These are phyloP conservation scores for Penicillium crustosum DNA, from an alignment of 2,329 filamentous ascomycete species.

Conservation along the genomic window DNA sequence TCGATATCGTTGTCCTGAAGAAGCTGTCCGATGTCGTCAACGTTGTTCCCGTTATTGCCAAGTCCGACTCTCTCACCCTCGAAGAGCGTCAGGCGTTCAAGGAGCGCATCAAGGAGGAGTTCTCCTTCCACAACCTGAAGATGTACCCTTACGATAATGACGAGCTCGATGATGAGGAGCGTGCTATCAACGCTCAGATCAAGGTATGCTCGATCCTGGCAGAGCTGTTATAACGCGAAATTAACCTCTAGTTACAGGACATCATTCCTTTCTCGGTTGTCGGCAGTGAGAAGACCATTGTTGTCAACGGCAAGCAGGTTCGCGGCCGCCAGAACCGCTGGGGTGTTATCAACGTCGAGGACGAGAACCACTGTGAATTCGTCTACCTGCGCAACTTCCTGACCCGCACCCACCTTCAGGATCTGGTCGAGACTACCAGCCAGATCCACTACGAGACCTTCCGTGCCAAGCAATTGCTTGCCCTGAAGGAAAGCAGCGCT, in stretches of 20 bases:
- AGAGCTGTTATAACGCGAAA: conserved; percentile 36
- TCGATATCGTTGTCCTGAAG: conserved; percentile 99
- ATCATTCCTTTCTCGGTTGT: conserved; percentile 97
- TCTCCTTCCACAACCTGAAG: conserved; percentile 98
- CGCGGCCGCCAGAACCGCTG: conserved; percentile 97
- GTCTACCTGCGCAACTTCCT: conserved; percentile 98
- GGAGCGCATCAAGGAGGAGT: conserved; percentile 99
- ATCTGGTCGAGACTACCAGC: conserved; percentile 97
- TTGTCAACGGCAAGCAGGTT: conserved; percentile 95
- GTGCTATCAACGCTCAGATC: conserved; percentile 88
- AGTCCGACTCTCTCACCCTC: conserved; percentile 91
- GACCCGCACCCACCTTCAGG: conserved; percentile 95
- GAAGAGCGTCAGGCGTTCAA: conserved; percentile 97
- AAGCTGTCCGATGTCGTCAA: conserved; percentile 99
- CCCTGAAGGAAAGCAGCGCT: conserved; percentile 95
- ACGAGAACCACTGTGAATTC: conserved; percentile 99
- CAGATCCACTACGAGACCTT: conserved; percentile 99
- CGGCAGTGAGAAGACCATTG: conserved; percentile 96
- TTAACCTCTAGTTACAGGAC: conserved; percentile 55
- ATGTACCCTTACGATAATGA: conserved; percentile 99
- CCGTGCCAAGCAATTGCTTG: conserved; percentile 97
- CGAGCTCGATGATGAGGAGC: conserved; percentile 96
- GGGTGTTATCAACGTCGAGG: conserved; percentile 99
- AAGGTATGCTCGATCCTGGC: conserved; percentile 63
- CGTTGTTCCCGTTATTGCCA: conserved; percentile 97